Conservation (phyloP, 306 rosid genomes). For the Malus domestica region ASM211411v1 NC_041802.1:21294001-21294500, state of each 20-base stretch:
- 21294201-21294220: not conserved
- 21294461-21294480: not conserved
- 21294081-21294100: not conserved
- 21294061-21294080: not conserved
- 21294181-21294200: not conserved
- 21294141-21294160: no score
- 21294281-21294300: not conserved
- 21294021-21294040: not conserved
- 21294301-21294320: not conserved
- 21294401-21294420: not conserved
- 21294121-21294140: not conserved
- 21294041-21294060: not conserved
- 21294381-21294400: not conserved
- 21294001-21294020: not conserved
- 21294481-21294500: not conserved
- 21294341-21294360: not conserved
- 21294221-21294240: not conserved
- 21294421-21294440: not conserved
- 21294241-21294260: not conserved
- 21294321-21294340: no score
- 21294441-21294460: not conserved
- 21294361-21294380: not conserved
- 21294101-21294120: not conserved
- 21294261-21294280: not conserved
- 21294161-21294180: no score